Base-by-base conservation (phyloP, 148 eudicot species). In the Vaccinium macrocarpon region DNA sequence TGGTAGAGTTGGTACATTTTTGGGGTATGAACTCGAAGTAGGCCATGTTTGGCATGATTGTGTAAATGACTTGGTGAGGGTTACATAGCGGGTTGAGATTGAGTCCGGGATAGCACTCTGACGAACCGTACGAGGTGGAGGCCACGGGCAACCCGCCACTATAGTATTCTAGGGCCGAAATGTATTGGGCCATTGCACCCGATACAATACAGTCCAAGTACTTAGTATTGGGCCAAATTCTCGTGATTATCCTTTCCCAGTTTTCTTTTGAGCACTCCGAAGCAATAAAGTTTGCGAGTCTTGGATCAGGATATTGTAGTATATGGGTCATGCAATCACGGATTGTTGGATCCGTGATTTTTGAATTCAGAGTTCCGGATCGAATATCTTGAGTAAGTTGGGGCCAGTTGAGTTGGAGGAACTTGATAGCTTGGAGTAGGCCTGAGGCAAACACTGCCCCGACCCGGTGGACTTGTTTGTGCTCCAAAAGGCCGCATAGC, bases 371-470 rank as follows among this genome's bases (percentile, higher is more conserved):
- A 0, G 78, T 32, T 7, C 98, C 98, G 3, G 87, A 74, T 4
- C 81, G 5, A 57, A 95, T 93, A 82, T 93, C 95, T 0, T 79
- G 82, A 68, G 90, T 89, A 0, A 95, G 91, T 82, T 92, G 91
- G 8, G 19, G 25, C 90, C 90, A 92, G 27, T 92, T 82, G 82
- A 88, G 79, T 48, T 90, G 92, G 78, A 95, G 92, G 85, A 95
- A 95, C 6, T 84, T 82, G 76, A 95, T 95, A 88, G 98, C 97
- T 6, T 94, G 88, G 71, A 95, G 93, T n/a, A 95, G 90, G 84
- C 94, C 97, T 0, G 98, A 95, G 70, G 98, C 98, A 46, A 95
- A 95, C 18, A 93, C 92, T 0, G 97, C 97, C 7, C 97, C 97
- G 8, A 93, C 85, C 0, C 95, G 91, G 48, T 89, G 88, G 80